A percentile compares a stretch with the other conserved stretches of the same genome.
Evolutionary conservation across 768 basidiomycete species (phyloP).

Genomic region (Pleurotus salmoneostramineus): DNA sequence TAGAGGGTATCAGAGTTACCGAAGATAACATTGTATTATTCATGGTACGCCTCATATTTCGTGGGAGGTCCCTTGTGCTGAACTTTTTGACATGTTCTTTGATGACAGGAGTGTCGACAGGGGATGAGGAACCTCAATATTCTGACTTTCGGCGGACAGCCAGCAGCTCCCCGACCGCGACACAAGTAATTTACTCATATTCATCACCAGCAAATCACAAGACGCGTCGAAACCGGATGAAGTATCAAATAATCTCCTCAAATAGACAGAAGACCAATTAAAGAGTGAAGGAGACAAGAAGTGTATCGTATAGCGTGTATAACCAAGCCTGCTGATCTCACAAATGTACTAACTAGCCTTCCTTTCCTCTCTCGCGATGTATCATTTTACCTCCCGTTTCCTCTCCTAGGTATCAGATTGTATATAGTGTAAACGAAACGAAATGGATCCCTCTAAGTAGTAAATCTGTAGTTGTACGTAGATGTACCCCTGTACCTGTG

Average conservation of each 20-base stretch:
- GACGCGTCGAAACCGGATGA: neutral
- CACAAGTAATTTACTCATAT: neutral
- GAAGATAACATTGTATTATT: conserved; percentile 61
- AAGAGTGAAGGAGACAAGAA: neutral
- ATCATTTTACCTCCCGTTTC: neutral
- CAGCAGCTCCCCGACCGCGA: neutral
- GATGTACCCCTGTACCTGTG: neutral
- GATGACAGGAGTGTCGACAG: conserved; percentile 31
- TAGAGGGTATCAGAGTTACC: conserved; percentile 50
- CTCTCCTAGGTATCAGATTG: neutral
- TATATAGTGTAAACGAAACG: neutral
- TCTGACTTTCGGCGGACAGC: conserved; percentile 40
- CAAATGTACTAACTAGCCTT: neutral
- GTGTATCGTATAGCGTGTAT: conserved; percentile 9
- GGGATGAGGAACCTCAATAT: conserved; percentile 38
- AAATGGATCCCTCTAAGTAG: neutral
- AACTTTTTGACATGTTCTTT: neutral
- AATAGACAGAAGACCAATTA: neutral
- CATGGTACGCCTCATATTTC: conserved; percentile 32
- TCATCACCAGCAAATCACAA: neutral
- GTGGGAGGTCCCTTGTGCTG: neutral
- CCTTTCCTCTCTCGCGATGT: neutral
- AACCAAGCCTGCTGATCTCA: neutral
- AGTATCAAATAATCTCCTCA: neutral
- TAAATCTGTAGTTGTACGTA: conserved; percentile 3